These are phyloP conservation scores for Penicillium samsonianum DNA, from an alignment of 495 filamentous ascomycete genomes.

Conservation along the genomic window DNA sequence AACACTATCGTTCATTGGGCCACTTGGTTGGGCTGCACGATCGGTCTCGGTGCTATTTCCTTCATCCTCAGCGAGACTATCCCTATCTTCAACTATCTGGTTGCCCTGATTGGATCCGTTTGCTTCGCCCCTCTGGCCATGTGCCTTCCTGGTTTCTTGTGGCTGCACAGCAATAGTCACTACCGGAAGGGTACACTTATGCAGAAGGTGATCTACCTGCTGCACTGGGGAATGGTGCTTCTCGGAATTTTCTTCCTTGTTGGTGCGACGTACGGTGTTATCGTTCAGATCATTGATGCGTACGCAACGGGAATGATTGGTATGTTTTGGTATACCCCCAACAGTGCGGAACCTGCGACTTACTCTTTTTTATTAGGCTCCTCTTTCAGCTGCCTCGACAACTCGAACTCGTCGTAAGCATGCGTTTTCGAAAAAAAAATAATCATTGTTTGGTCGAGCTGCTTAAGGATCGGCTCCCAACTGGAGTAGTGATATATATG, in stretches of 20 bases:
- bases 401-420: constrained; percentile 15
- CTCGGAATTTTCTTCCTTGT: constrained; percentile 27
- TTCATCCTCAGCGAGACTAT: constrained; percentile 68
- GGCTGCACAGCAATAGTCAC: constrained; percentile 42
- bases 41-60: constrained; percentile 54
- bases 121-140: constrained; percentile 38
- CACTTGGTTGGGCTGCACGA: constrained; percentile 56
- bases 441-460: neutral
- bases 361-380: constrained; percentile 6
- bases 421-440: neutral
- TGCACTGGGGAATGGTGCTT: constrained; percentile 19
- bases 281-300: constrained; percentile 20
- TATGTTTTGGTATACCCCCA: constrained; percentile 7
- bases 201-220: constrained; percentile 16
- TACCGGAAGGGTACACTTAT: constrained; percentile 19
- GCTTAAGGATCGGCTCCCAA: neutral
- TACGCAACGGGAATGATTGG: constrained; percentile 21
- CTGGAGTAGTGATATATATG: neutral
- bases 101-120: constrained; percentile 43
- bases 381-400: constrained; percentile 17
- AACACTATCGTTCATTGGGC: constrained; percentile 43
- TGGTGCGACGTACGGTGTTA: constrained; percentile 24
- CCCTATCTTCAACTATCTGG: constrained; percentile 64
- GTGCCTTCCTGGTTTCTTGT: constrained; percentile 41
- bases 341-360: neutral